Evolutionary conservation across 257 asterid genomes (phyloP), one percentile per base, ranked within the genome.

Genomic region (Fraxinus americana): DNA sequence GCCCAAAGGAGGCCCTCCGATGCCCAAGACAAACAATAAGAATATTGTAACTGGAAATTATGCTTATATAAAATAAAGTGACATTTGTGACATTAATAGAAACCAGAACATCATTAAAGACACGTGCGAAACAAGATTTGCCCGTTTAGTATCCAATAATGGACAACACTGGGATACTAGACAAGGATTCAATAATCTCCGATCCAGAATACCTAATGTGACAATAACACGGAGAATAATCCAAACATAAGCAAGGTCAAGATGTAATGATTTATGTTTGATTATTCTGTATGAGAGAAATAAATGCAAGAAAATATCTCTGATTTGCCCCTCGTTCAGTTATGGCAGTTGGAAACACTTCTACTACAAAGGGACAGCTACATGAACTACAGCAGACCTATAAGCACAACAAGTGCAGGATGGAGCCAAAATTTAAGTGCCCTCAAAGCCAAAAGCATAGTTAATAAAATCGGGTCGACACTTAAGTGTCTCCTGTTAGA

Each of bases 281-380:
- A 23, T 21, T 50, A 50, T 17, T 4, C 5, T 59, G 66, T 25
- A 17, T 16, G 25, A 17, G 25, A 17, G 34, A 8, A 61, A 61
- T 21, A 61, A 61, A 61, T 61, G 68, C 35, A 57, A 57, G 29
- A 5, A 7, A 57, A 57, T 2, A 21, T 61, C 34, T 63, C 36
- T 52, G 32, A 67, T 57, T 69, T 82, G 78, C 66, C 32, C 41
- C 41, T 75, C 6, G 12, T 79, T 76, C 91, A 94, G 98, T 82
- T 94, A 89, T 94, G 98, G 98, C 98, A 92, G 85, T 79, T 94
- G 90, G 98, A 94, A 78, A 77, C 96, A 59, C 91, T 92, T 67
- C 96, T 94, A 5, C 89, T 94, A 13, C 97, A 90, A 89, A 86
- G 93, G 70, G 95, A 94, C 79, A 84, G 80, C 19, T 94, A 92